Conservation (phyloP, 257 asterid genomes). For the Parsonsia alboflavescens region DNA sequence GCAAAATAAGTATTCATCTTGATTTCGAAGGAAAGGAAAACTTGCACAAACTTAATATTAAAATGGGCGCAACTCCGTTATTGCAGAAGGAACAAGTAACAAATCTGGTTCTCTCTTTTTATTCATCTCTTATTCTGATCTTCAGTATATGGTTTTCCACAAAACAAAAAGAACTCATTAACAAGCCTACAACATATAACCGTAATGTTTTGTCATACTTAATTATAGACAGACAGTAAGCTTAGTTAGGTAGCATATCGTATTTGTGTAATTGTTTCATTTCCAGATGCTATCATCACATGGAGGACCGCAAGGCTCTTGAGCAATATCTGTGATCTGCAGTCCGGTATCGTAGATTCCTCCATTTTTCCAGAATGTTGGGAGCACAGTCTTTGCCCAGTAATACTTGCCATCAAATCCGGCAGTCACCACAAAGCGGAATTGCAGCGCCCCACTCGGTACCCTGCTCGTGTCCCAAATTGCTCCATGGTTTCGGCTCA, state of each 20-base stretch:
- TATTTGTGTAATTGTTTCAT: not conserved
- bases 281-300: constrained; percentile 54
- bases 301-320: constrained; percentile 49
- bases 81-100: not conserved
- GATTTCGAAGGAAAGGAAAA: too few relatives aligned
- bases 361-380: constrained; percentile 53
- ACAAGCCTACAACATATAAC: not conserved
- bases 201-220: not conserved
- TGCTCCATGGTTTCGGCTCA: constrained; percentile 67
- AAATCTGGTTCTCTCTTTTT: not conserved
- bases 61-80: not conserved
- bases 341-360: constrained; percentile 56
- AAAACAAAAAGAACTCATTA: not conserved
- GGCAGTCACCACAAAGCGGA: constrained; percentile 64
- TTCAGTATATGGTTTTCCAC: not conserved
- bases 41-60: too few relatives aligned
- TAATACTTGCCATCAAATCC: constrained; percentile 71
- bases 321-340: constrained; percentile 68
- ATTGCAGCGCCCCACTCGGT: constrained; percentile 59
- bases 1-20: too few relatives aligned
- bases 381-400: constrained; percentile 67
- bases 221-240: not conserved
- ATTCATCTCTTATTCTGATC: not conserved
- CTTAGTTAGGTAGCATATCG: not conserved
- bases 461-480: constrained; percentile 78